phyloP scores from a whole-genome alignment of 108 stramenopile genomes.

The Skeletonema grethae region DNA sequence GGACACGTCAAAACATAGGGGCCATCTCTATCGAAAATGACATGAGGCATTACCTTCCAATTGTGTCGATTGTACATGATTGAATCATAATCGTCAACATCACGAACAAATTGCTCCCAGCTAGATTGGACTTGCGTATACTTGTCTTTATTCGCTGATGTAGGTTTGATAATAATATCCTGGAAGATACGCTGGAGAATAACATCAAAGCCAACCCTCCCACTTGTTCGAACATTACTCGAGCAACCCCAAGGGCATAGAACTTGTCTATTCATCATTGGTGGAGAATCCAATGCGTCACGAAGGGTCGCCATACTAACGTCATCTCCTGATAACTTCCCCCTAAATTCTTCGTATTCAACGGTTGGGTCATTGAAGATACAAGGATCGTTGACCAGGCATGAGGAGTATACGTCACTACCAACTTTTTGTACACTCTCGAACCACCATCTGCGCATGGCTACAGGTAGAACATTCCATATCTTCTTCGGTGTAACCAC shows the following conservation, averaged over 20 bases:
- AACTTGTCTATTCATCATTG: background rate
- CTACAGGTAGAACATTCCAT: background rate
- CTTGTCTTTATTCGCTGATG: background rate
- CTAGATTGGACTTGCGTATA: background rate
- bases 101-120: background rate
- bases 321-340: background rate
- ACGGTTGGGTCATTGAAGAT: background rate
- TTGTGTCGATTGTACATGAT: background rate
- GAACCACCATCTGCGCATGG: background rate
- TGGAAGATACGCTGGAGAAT: background rate
- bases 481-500: background rate
- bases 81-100: background rate
- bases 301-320: background rate
- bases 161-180: background rate
- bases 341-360: background rate
- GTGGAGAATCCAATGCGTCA: background rate
- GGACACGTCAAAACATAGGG: background rate
- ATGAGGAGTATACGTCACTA: background rate
- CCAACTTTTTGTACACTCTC: background rate
- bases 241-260: slow-evolving; percentile 4
- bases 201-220: background rate
- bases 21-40: background rate
- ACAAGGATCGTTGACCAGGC: background rate
- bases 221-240: background rate
- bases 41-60: background rate